These are phyloP conservation scores for Saksenaea oblongispora DNA, from an alignment of 371 early-diverging fungal genomes.

Conservation along the genomic window DNA sequence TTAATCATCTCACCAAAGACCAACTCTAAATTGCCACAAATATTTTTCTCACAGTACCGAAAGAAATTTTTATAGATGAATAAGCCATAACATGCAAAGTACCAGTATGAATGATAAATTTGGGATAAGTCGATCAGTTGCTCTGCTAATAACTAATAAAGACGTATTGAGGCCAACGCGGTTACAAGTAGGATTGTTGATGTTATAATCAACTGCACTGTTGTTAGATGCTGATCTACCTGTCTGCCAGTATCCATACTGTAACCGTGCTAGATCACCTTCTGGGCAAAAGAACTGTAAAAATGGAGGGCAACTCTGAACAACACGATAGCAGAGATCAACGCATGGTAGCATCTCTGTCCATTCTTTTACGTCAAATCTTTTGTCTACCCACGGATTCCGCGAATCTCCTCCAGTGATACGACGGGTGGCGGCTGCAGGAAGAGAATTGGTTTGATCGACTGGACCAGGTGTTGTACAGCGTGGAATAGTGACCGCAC, in stretches of 20 bases:
- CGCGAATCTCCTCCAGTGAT: slow-evolving; percentile 40
- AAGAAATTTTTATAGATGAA: neutral
- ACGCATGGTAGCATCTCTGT: slow-evolving; percentile 64
- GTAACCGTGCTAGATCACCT: slow-evolving; percentile 46
- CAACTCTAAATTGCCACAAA: neutral
- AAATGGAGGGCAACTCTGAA: slow-evolving; percentile 68
- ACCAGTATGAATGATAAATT: neutral
- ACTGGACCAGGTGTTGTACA: slow-evolving; percentile 41
- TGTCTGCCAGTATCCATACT: slow-evolving; percentile 52
- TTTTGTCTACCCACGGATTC: slow-evolving; percentile 45
- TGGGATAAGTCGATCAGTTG: neutral
- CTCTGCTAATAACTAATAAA: slow-evolving; percentile 25
- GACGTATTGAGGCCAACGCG: slow-evolving; percentile 30
- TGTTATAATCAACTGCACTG: slow-evolving; percentile 21
- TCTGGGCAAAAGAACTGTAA: slow-evolving; percentile 61
- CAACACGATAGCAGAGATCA: slow-evolving; percentile 65
- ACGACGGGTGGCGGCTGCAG: slow-evolving; percentile 27
- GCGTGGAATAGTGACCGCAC: slow-evolving; percentile 63
- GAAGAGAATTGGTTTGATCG: slow-evolving; percentile 18
- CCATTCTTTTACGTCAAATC: slow-evolving; percentile 47
- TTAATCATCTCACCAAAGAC: neutral
- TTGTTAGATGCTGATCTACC: slow-evolving; percentile 20
- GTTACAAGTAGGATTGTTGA: slow-evolving; percentile 44
- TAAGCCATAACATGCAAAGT: neutral
- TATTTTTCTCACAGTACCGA: neutral